Base-by-base conservation (phyloP, 2,329 filamentous ascomycete genomes). In the Pyrenochaeta sp. region DNA sequence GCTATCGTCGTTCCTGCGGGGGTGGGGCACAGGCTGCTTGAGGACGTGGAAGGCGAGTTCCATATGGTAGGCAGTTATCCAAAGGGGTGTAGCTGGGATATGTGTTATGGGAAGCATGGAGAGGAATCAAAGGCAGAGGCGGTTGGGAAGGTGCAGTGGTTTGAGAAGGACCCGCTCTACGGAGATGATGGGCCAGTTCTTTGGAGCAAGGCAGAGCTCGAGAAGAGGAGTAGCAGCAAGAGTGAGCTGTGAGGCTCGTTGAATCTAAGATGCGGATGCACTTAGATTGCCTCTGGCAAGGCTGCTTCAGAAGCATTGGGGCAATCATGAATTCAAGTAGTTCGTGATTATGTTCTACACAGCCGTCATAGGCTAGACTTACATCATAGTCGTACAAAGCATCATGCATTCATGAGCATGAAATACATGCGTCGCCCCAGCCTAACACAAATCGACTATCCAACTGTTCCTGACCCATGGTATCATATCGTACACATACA, bases 51-150 rank as follows among this genome's bases (percentile, higher is more conserved):
- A 15, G 78, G 80, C 2, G 79, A 75, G 1, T 90, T 90, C 67
- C 75, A 84, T 67, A 89, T 90, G 87, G 83, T 90, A 0, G 88
- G 88, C 0, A 82, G 81, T 42, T 90, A 91, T 78, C 87, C 86
- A 0, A 75, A 60, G 20, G 82, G 81, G 0, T 77, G 76, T 14
- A 80, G 71, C 15, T 91, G 87, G 87, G 87, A 90, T 71, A 90
- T 91, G 88, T 90, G 87, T 63, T 68, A 90, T 76, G 88, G 87
- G 1, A 78, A 78, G 45, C 64, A 77, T 32, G 83, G 79, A 0
- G 87, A 89, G 66, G 82, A 84, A 65, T 69, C 72, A 6, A 83
- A 83, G 63, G 71, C 82, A 6, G 72, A 79, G 51, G 68, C 61
- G 6, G 87, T 88, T 41, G 67, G 60, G 46, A 60, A 64, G 3